Conservation (phyloP, 176 grass and related monocot species). For the Carex kokanica region DNA sequence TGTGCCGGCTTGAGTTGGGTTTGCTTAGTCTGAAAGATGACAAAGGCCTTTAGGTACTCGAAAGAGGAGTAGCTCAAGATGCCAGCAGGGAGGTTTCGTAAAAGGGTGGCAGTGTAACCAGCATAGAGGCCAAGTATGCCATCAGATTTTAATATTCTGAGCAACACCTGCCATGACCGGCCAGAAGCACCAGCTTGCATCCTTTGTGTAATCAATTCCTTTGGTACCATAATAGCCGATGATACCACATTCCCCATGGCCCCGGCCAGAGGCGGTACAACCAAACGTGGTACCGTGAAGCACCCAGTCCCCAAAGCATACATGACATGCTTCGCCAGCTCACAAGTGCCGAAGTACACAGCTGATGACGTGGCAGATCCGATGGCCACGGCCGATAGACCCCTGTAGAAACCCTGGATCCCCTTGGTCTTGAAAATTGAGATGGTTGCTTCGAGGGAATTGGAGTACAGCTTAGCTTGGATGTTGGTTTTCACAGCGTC, state of each 20-base stretch:
- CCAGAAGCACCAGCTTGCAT: constrained; percentile 79
- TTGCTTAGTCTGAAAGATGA: constrained; percentile 30
- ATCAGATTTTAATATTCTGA: constrained; percentile 50
- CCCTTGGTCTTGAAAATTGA: constrained; percentile 66
- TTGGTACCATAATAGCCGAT: constrained; percentile 90
- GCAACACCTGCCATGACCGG: constrained; percentile 62
- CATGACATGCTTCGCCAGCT: constrained; percentile 63
- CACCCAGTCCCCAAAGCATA: constrained; percentile 36
- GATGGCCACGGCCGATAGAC: constrained; percentile 69
- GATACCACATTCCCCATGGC: constrained; percentile 84
- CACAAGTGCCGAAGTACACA: constrained; percentile 91
- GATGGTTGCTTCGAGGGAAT: constrained; percentile 48
- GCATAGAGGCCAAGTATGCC: constrained; percentile 77
- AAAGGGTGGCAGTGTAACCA: constrained; percentile 77
- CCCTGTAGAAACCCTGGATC: constrained; percentile 65
- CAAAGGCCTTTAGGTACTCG: constrained; percentile 91
- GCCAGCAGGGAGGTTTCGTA: constrained; percentile 64
- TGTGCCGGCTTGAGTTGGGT: constrained; percentile 56
- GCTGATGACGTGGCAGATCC: constrained; percentile 80
- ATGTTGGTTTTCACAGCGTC: constrained; percentile 87
- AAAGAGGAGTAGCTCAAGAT: constrained; percentile 94
- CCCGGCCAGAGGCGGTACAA: constrained; percentile 76
- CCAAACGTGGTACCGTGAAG: constrained; percentile 33
- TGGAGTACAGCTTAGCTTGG: constrained; percentile 45
- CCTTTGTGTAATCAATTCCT: constrained; percentile 96